phyloP scores from a whole-genome alignment of 345 rosid genomes.

The Sapria himalayana region DNA sequence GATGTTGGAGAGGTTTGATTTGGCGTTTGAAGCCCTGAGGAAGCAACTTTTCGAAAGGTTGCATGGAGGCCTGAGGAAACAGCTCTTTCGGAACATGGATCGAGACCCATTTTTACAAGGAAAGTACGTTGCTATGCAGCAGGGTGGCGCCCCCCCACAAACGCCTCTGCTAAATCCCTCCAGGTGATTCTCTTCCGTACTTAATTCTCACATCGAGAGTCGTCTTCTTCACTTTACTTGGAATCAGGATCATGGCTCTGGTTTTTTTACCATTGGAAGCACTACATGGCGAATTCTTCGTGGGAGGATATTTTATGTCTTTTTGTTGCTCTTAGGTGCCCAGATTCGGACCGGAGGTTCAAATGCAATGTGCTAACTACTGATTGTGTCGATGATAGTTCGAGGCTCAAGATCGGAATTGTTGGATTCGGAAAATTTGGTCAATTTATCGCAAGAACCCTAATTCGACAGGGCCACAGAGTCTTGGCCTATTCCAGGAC shows the following conservation, averaged over 20 bases:
- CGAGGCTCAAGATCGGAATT: slow-evolving; percentile 47
- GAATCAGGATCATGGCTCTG: too few species aligned
- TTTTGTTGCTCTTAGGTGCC: too few species aligned
- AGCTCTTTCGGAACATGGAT: slow-evolving; percentile 9
- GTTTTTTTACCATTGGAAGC: too few species aligned
- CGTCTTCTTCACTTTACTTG: too few species aligned
- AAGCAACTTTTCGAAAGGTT: slow-evolving; percentile 35
- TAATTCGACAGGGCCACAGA: slow-evolving; percentile 41
- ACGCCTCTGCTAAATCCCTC: too few species aligned
- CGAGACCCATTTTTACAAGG: neutral
- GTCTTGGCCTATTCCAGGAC: slow-evolving; percentile 57
- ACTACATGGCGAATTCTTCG: too few species aligned
- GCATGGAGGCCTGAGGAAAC: slow-evolving; percentile 28
- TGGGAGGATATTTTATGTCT: too few species aligned
- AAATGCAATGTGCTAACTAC: slow-evolving; percentile 11
- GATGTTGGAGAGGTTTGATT: slow-evolving; percentile 47
- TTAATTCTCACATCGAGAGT: too few species aligned
- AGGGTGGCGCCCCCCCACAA: too few species aligned
- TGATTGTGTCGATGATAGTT: slow-evolving; percentile 12
- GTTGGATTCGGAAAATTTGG: slow-evolving; percentile 75
- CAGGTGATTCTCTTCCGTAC: too few species aligned
- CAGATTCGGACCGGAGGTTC: slow-evolving; percentile 3
- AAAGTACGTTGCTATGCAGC: neutral
- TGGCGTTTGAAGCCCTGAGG: slow-evolving; percentile 35
- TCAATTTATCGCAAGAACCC: slow-evolving; percentile 46